Conservation (phyloP, 495 filamentous ascomycete species). For the Recurvomyces mirabilis region DNA sequence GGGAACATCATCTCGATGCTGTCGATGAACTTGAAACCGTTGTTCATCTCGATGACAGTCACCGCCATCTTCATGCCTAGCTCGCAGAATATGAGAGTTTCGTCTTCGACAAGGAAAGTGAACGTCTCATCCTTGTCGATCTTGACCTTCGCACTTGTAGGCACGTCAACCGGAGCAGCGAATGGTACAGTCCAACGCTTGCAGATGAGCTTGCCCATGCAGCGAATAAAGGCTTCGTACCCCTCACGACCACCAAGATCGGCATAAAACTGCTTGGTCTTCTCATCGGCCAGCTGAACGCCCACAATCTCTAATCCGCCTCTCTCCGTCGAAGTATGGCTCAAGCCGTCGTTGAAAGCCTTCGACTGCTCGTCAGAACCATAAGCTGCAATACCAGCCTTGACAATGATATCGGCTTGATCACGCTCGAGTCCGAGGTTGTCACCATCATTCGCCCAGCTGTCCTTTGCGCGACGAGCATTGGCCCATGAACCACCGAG, state of each 20-base stretch:
- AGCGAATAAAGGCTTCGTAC: conserved; percentile 10
- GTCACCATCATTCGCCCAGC: conserved; percentile 28
- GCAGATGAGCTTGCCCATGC: conserved; percentile 30
- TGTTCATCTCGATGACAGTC: conserved; percentile 45
- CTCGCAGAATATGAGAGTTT: conserved; percentile 49
- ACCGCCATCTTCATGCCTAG: conserved; percentile 68
- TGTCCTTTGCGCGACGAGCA: conserved; percentile 26
- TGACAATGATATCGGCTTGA: conserved; percentile 31
- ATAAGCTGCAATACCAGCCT: conserved; percentile 29
- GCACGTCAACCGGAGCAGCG: conserved; percentile 27
- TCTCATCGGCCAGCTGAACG: conserved; percentile 34
- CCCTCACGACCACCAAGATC: conserved; percentile 15
- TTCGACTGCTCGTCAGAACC: conserved; percentile 28
- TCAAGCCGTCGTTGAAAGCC: conserved; percentile 18
- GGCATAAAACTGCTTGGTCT: conserved; percentile 36
- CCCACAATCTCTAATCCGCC: conserved; percentile 48
- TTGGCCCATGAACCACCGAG: conserved; percentile 37
- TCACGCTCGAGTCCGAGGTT: conserved; percentile 21
- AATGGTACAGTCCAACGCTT: conserved; percentile 22
- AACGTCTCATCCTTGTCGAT: conserved; percentile 30
- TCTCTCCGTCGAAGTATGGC: conserved; percentile 32
- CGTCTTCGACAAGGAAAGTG: conserved; percentile 58
- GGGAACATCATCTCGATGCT: conserved; percentile 42
- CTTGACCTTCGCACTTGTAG: not conserved
- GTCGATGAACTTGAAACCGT: conserved; percentile 42